Evolutionary conservation across 2,329 filamentous ascomycete species (phyloP), one percentile per base, ranked within the genome.

Genomic region (Gnomoniopsis sp.): DNA sequence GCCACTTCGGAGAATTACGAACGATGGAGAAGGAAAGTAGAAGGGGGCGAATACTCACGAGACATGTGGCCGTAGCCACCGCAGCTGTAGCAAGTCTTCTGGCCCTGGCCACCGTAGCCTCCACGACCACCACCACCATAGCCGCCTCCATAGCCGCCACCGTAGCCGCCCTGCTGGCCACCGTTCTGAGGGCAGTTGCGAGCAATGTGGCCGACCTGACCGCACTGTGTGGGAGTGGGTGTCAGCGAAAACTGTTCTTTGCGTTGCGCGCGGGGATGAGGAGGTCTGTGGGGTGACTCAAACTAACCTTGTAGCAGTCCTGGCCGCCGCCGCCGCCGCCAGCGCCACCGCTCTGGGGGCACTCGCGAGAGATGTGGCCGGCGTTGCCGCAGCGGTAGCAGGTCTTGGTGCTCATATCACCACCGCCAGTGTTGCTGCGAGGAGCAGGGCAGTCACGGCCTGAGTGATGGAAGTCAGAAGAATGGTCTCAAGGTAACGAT

Each of bases 51-150:
- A n/a, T 15, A 81, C 83, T 71, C 73, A 83, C 93, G 89, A 73
- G 90, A 93, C 89, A 96, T 93, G 82, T 99, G 95, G 71, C 93
- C 93, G 73, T 91, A 93, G 66, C 95, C 95, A 69, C 95, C 95
- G 80, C 95, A 98, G 48, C 92, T 96, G 84, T 97, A 99, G 88
- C 95, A 98, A 68, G 92, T 97, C 82, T 93, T 91, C 70, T 76
- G 74, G 64, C 79, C 75, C 62, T 74, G 73, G 65, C 78, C 77
- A 41, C 38, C 38, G 67, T 80, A 79, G 38, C 38, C 38, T 4
- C 38, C 38, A 4, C 14, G 15, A 12, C 43, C 43, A 22, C 43
- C 44, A 19, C 44, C 44, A 19, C 79, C 80, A 62, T 79, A 75
- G 69, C 78, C 80, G 70, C 71, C 71, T 65, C 70, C 69, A 65